Base-by-base conservation (phyloP, 2,329 filamentous ascomycete species). In the Colletotrichum spaethianum region DNA sequence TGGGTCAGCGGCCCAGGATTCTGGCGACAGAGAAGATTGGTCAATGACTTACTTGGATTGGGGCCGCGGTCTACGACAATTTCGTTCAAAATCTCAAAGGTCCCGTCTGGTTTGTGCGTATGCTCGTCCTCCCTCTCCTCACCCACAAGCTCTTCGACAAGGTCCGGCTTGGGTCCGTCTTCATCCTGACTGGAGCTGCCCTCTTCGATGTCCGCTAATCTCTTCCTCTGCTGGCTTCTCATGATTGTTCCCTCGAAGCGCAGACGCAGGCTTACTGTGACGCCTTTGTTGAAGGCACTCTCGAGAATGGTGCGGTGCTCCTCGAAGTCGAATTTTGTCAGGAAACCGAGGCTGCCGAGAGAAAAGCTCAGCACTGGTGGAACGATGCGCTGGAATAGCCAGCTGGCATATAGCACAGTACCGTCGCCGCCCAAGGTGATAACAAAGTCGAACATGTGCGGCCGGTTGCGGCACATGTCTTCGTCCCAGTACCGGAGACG, bases 1-100 rank as follows among this genome's bases (percentile, higher is more conserved):
- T 28, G 2, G 18, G 48, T 66, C 40, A 73, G 60, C 28, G 38
- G 44, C 68, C 28, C 20, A 40, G 50, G 38, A 42, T 52, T 38
- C 38, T 61, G 23, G 31, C 26, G 46, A 40, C 33, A 66, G 48
- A 33, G 72, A 63, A 26, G 50, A 8, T 38, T 38, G 4, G 9
- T 26, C 38, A 42, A 42, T 48, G 16, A 86, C 92, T 85, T 85
- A 94, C 93, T 98, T 56, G 96, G 91, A 81, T 97, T 98, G 8
- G 96, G 96, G 0, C 96, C 96, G 23, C 96, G 89, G 79, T 99
- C 96, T 38, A 98, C 91, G 11, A 99, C 96, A n/a, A 98, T 91
- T 80, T 99, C 96, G 78, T 99, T 99, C 74, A 99, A 84, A 70
- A 98, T 97, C 81, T 98, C 94, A 80, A 92, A 94, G 1, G 93